Evolutionary conservation across 2,329 filamentous ascomycete species (phyloP).

Genomic region (Fusarium nodosum): DNA sequence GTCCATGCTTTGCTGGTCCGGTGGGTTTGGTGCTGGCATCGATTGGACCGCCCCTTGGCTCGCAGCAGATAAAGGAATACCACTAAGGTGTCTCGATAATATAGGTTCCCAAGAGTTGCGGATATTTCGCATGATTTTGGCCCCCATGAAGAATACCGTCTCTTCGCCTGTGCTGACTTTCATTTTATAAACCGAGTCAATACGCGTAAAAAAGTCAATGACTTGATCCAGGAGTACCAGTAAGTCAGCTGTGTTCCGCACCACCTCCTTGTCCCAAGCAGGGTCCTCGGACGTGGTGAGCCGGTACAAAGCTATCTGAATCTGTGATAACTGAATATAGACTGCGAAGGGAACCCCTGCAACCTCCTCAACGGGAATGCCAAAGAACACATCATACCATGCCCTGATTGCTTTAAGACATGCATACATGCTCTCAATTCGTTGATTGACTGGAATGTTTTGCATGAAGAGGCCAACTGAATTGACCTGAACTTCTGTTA

Average conservation of each 20-base stretch:
- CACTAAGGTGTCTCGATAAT: slow-evolving; percentile 50
- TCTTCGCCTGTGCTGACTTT: slow-evolving; percentile 50
- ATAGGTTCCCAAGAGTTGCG: slow-evolving; percentile 55
- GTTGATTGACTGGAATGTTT: slow-evolving; percentile 51
- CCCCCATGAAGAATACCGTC: slow-evolving; percentile 52
- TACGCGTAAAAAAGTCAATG: slow-evolving; percentile 51
- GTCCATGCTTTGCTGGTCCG: slow-evolving; percentile 34
- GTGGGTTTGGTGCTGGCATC: slow-evolving; percentile 25
- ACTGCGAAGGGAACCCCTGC: slow-evolving; percentile 53
- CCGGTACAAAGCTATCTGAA: slow-evolving; percentile 56
- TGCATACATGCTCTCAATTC: slow-evolving; percentile 55
- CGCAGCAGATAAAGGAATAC: slow-evolving; percentile 49
- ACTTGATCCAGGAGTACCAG: slow-evolving; percentile 54
- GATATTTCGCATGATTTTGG: slow-evolving; percentile 55
- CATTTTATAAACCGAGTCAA: slow-evolving; percentile 49
- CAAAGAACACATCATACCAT: slow-evolving; percentile 57
- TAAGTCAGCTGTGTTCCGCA: slow-evolving; percentile 55
- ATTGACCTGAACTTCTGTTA: slow-evolving; percentile 52
- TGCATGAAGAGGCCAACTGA: slow-evolving; percentile 53
- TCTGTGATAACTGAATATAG: slow-evolving; percentile 55
- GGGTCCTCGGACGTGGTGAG: slow-evolving; percentile 58
- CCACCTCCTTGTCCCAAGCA: slow-evolving; percentile 57
- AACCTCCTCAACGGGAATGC: slow-evolving; percentile 49
- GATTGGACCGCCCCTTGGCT: slow-evolving; percentile 44
- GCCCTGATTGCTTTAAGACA: slow-evolving; percentile 54